Base-by-base conservation (phyloP, 306 rosid species). In the Trichosanthes cucumerina region DNA sequence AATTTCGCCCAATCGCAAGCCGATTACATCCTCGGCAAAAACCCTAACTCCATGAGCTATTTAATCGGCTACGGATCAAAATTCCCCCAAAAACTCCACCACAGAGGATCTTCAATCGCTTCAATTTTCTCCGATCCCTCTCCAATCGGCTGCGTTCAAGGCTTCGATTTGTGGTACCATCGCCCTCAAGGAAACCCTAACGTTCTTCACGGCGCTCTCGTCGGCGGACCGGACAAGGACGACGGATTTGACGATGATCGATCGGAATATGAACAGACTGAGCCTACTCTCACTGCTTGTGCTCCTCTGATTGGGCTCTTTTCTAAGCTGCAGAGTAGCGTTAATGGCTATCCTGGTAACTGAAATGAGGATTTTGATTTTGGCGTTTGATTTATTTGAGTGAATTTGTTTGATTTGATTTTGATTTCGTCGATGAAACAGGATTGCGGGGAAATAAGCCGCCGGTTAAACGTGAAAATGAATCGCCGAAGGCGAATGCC, bases 261-360 rank as follows among this genome's bases (percentile, higher is more conserved):
- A 64, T 88, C 97, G 75, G 86, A 84, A 50, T 93, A 93, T 81
- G 98, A 93, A 81, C 91, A 90, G 77, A 88, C 96, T 41, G 98
- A 93, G 83, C 96, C 98, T 13, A 90, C 98, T 15, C 75, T 90
- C 8, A 83, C 98, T 12, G 93, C 89, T 53, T 36, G 83, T 73
- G 98, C 93, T 78, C 94, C 98, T 31, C 96, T 93, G 26, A 56
- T 93, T 9, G 97, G 90, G 66, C 88, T 93, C 69, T 90, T 93
- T 58, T 87, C 96, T 18, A 93, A 91, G 89, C 84, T 93, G 81
- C 96, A 91, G 41, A 85, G 83, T 83, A 15, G 41, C 6, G 74
- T 84, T 33, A 82, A 83, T 80, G 91, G 88, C 59, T 66, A 81
- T 59, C 59, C 66, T 73, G 89, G 96, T 87, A 58, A 62, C 6